Base-by-base conservation (phyloP, 2,329 filamentous ascomycete species). In the Diaporthe sp. region DNA sequence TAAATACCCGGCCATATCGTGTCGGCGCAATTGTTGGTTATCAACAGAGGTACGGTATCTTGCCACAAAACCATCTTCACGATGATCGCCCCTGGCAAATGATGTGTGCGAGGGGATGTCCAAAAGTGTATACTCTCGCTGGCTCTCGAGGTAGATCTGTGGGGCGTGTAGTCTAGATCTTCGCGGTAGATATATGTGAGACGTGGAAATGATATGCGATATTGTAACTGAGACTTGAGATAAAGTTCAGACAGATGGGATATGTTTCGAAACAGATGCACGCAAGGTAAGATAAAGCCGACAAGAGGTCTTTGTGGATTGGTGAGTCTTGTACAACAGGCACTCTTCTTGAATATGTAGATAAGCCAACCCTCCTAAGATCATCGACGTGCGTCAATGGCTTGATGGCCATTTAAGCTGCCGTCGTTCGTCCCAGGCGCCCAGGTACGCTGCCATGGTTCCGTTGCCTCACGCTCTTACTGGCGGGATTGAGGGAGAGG, bases 1-100 rank as follows among this genome's bases (percentile, higher is more conserved):
- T 90, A 89, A 76, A 97, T 90, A 13, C 91, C 95, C 1, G 95
- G 94, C 90, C 93, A 96, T 77, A 97, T 91, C 0, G 89, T 91
- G 28, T 93, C 90, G 13, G 87, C 86, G 80, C 95, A 97, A 74
- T 89, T 88, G 84, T 96, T 97, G 75, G 91, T 92, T 74, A 97
- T 87, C 9, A 91, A 86, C 37, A 97, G 85, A 9, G 93, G 92
- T 53, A 91, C 85, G 31, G 82, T 86, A 71, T 75, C 71, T 58
- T 74, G 72, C 71, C 72, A 77, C 25, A 76, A 70, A 12, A 73
- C 75, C 76, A 77, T 77, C 22, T 61, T 72, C 47, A 44, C 58
- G 55, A 42, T 39, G 47, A 55, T 68, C 49, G 5, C 25, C 15
- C 37, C 22, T 4, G 44, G 10, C 15, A 20, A 37, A 39, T 28